phyloP scores from a whole-genome alignment of 352 stramenopile species.

The Blastocystis sp. region DNA sequence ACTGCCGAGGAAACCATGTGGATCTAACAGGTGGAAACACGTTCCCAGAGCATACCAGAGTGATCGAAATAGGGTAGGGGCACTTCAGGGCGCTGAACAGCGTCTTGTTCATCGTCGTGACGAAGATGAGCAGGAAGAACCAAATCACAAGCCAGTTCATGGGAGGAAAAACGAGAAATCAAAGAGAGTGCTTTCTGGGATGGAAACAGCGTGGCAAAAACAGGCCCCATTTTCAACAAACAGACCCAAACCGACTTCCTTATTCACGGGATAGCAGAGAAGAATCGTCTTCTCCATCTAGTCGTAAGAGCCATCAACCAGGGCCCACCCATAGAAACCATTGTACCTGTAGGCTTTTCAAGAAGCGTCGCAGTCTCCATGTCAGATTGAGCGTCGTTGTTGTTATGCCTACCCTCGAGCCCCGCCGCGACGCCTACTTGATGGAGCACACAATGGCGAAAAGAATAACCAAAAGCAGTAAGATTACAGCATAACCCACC shows the following conservation, averaged over 20 bases:
- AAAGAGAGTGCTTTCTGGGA: neutral
- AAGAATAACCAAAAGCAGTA: neutral
- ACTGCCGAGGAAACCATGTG: conserved; percentile 67
- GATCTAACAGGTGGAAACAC: conserved; percentile 11
- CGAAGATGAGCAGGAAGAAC: conserved; percentile 67
- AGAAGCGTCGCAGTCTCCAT: neutral
- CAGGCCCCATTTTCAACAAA: neutral
- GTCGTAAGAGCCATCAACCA: neutral
- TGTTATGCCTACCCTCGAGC: neutral
- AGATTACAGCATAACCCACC: neutral
- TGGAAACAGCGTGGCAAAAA: neutral
- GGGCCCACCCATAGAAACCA: neutral
- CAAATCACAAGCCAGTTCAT: conserved; percentile 69
- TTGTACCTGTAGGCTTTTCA: neutral
- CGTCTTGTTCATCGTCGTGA: conserved; percentile 66
- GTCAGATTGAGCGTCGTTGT: neutral
- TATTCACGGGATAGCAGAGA: neutral
- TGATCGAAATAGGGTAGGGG: conserved; percentile 64
- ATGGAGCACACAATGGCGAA: neutral
- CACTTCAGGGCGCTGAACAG: conserved; percentile 62
- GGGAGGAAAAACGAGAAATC: neutral
- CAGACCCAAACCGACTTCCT: neutral
- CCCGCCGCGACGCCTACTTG: neutral
- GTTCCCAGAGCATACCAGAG: conserved; percentile 1
- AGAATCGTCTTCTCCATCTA: neutral